phyloP scores from a whole-genome alignment of 441 rosid genomes.

The Euphorbia schlechtendalii region DNA sequence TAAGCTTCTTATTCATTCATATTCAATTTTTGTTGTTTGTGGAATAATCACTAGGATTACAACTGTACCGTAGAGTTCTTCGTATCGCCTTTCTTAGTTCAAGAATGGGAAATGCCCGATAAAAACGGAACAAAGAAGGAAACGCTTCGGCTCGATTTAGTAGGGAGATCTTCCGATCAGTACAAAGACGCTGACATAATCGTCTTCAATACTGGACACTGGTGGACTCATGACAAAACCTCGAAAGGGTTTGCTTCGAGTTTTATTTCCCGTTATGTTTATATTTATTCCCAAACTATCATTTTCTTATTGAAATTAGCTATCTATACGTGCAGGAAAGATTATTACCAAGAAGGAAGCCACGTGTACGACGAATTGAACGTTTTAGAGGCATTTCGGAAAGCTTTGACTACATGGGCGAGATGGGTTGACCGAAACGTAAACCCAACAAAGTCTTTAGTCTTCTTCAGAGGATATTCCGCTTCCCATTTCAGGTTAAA shows the following conservation, averaged over 20 bases:
- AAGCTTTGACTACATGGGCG: constrained; percentile 82
- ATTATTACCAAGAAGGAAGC: constrained; percentile 88
- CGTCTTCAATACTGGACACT: too few species aligned
- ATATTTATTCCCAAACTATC: neutral
- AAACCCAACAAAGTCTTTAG: constrained; percentile 51
- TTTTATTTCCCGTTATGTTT: neutral
- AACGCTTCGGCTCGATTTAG: constrained; percentile 80
- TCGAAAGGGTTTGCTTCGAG: constrained; percentile 54
- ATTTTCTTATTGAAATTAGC: constrained; percentile 6
- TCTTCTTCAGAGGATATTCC: constrained; percentile 88
- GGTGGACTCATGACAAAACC: constrained; percentile 99
- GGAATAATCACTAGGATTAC: too few species aligned
- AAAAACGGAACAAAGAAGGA: constrained; percentile 55
- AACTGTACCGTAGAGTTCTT: constrained; percentile 65
- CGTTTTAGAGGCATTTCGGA: constrained; percentile 79
- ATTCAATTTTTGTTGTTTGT: neutral
- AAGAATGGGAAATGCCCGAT: constrained; percentile 64
- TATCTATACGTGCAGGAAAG: constrained; percentile 80
- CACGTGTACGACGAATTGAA: constrained; percentile 62
- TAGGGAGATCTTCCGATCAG: constrained; percentile 53
- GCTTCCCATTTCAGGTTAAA: constrained; percentile 78
- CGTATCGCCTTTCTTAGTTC: constrained; percentile 86
- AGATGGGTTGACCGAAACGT: constrained; percentile 82
- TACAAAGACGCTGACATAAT: constrained; percentile 67
- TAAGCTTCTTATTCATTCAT: neutral